phyloP scores from a whole-genome alignment of 148 eudicot species.

The Camellia lanceoleosa region DNA sequence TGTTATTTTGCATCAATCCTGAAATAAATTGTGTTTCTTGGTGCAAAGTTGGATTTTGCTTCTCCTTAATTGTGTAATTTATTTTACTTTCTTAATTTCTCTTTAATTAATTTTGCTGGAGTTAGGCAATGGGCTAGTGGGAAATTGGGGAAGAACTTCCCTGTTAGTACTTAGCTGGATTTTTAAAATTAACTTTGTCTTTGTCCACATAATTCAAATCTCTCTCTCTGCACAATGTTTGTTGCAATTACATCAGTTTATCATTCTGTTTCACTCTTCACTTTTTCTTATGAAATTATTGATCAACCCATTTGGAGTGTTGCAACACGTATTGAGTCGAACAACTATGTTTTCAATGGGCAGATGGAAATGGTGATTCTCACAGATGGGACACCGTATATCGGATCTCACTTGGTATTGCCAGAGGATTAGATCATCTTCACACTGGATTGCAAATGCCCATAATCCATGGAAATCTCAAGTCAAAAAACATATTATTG shows the following conservation, averaged over 20 bases:
- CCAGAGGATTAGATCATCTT: slow-evolving; percentile 64
- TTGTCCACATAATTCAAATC: neutral
- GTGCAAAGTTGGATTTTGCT: neutral
- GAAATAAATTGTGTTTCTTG: neutral
- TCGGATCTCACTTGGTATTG: slow-evolving; percentile 63
- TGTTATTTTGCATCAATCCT: neutral
- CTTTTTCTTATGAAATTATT: neutral
- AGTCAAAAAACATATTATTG: slow-evolving; percentile 67
- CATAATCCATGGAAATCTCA: slow-evolving; percentile 83
- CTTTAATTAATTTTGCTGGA: neutral
- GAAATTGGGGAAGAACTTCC: neutral
- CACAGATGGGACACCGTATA: slow-evolving; percentile 67
- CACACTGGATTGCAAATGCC: slow-evolving; percentile 62
- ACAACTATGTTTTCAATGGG: slow-evolving; percentile 17
- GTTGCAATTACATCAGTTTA: neutral
- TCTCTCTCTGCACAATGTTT: neutral
- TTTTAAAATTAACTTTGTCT: neutral
- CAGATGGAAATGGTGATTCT: slow-evolving; percentile 62
- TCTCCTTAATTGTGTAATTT: neutral
- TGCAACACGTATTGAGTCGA: neutral
- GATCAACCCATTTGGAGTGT: neutral
- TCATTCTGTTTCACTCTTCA: neutral
- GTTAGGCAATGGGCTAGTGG: neutral
- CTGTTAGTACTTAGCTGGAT: neutral
- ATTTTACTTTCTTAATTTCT: neutral